Conservation (phyloP, 176 grass and related monocot species). For the Secale cereale region DNA sequence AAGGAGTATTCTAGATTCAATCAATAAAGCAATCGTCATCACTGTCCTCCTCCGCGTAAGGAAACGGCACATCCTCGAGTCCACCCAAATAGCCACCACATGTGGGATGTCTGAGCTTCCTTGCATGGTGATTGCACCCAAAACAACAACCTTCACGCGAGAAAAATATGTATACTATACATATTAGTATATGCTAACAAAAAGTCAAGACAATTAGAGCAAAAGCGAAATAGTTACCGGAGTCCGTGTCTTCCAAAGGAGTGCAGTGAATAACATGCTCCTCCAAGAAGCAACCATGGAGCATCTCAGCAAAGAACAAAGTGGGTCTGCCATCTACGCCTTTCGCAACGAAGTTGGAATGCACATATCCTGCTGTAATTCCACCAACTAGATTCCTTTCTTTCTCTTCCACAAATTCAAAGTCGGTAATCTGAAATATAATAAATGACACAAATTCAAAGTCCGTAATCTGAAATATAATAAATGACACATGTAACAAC, state of each 20-base stretch:
- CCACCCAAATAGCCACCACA: neutral
- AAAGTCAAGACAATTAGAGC: too few species aligned
- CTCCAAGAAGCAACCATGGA: neutral
- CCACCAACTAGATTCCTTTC: neutral
- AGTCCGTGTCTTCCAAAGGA: neutral
- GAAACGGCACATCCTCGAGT: neutral
- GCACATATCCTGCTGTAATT: neutral
- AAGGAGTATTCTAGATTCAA: too few species aligned
- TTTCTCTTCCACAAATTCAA: neutral
- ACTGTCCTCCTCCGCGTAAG: neutral
- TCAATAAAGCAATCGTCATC: neutral
- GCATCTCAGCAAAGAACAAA: constrained; percentile 4
- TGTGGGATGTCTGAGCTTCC: neutral
- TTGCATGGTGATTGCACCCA: neutral
- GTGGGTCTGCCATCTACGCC: neutral
- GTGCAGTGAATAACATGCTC: neutral
- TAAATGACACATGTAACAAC: neutral
- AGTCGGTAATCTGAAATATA: neutral
- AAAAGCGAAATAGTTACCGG: neutral
- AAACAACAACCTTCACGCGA: neutral
- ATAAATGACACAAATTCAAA: neutral
- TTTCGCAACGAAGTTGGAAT: constrained; percentile 11
- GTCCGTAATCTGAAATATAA: neutral
- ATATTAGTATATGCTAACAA: neutral
- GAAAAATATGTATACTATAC: neutral